These are phyloP conservation scores for Fusarium oxysporum DNA, from an alignment of 2,329 filamentous ascomycete species.

Conservation along the genomic window DNA sequence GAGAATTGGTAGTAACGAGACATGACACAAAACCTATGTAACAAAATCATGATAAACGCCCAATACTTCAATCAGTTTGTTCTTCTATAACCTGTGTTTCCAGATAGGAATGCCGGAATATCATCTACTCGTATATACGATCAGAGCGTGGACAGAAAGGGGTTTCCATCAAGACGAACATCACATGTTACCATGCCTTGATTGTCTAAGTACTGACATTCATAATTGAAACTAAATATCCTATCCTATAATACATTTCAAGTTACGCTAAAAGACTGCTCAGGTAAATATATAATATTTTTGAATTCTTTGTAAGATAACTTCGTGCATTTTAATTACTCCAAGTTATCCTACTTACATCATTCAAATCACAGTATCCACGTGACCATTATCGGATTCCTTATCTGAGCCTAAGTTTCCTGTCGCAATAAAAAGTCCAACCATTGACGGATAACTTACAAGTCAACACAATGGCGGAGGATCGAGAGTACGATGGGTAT, in stretches of 20 bases:
- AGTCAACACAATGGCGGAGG: constrained; percentile 48
- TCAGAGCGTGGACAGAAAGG: background rate
- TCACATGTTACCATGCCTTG: background rate
- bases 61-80: background rate
- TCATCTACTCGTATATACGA: background rate
- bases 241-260: background rate
- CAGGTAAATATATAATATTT: background rate
- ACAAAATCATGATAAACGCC: background rate
- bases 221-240: background rate
- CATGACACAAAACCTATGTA: background rate
- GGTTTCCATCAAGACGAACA: background rate
- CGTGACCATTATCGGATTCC: constrained; percentile 3
- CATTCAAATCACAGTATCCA: background rate
- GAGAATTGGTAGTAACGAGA: constrained; percentile 9
- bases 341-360: background rate
- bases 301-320: background rate
- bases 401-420: constrained; percentile 4
- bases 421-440: background rate
- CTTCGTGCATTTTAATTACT: background rate
- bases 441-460: background rate
- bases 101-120: background rate
- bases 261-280: background rate
- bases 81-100: background rate
- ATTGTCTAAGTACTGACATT: background rate
- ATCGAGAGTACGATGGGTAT: constrained; percentile 53